These are phyloP conservation scores for Daldinia eschscholtzii DNA, from an alignment of 2,329 filamentous ascomycete genomes.

Conservation along the genomic window DNA sequence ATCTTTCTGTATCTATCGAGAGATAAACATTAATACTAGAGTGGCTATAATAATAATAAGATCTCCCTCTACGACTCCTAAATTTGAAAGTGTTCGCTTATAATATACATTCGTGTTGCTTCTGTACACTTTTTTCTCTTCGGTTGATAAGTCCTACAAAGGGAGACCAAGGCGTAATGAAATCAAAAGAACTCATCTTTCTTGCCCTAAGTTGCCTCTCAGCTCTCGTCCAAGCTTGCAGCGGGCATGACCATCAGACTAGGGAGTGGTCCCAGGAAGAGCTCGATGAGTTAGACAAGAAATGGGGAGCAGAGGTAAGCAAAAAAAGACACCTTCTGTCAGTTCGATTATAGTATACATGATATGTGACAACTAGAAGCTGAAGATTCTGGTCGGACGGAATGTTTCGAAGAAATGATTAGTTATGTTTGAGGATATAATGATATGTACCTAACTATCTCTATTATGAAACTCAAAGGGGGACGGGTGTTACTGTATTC, in stretches of 20 bases:
- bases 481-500: neutral
- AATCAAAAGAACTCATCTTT: slow-evolving; percentile 40
- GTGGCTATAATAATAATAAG: neutral
- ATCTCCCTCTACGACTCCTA: neutral
- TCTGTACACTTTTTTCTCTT: no score
- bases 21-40: slow-evolving; percentile 4
- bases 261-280: slow-evolving; percentile 64
- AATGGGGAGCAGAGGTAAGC: slow-evolving; percentile 70
- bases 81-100: neutral
- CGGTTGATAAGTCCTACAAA: neutral
- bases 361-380: neutral
- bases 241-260: slow-evolving; percentile 54
- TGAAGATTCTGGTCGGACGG: neutral
- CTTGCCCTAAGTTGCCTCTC: slow-evolving; percentile 47
- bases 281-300: slow-evolving; percentile 65
- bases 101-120: neutral
- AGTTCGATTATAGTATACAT: neutral
- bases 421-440: neutral
- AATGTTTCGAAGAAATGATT: neutral
- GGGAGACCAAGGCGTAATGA: slow-evolving; percentile 44
- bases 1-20: neutral
- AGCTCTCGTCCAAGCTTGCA: slow-evolving; percentile 49
- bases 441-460: neutral
- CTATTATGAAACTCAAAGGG: neutral
- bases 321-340: slow-evolving; percentile 2